phyloP scores from a whole-genome alignment of 2,329 filamentous ascomycete species.

The Lithohypha guttulata region DNA sequence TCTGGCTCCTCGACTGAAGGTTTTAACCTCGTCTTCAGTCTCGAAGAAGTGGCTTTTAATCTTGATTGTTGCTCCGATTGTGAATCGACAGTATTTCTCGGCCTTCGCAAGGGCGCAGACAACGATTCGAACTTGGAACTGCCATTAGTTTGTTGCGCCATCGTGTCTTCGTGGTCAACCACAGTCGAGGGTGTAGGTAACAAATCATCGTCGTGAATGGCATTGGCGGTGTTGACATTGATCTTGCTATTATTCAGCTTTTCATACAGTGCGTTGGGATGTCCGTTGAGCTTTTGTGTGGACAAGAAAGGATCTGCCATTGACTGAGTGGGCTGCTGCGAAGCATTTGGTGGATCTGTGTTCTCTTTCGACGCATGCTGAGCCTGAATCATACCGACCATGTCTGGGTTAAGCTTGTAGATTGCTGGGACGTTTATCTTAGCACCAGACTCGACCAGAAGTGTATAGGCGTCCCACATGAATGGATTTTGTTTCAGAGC shows the following conservation, averaged over 20 bases:
- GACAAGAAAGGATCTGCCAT: slow-evolving; percentile 35
- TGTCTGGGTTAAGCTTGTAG: slow-evolving; percentile 63
- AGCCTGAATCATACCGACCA: slow-evolving; percentile 39
- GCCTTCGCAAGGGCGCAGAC: slow-evolving; percentile 37
- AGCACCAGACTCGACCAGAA: slow-evolving; percentile 66
- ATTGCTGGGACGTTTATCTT: slow-evolving; percentile 73
- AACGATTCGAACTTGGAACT: slow-evolving; percentile 31
- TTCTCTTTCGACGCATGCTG: slow-evolving; percentile 11
- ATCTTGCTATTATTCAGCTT: slow-evolving; percentile 39
- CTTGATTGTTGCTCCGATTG: slow-evolving; percentile 52
- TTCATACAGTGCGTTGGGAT: slow-evolving; percentile 37
- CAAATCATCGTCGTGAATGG: slow-evolving; percentile 17
- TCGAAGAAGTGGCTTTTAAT: slow-evolving; percentile 45
- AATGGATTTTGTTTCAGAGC: slow-evolving; percentile 84
- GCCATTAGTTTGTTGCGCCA: slow-evolving; percentile 15
- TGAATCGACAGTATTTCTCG: slow-evolving; percentile 43
- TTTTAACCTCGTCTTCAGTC: slow-evolving; percentile 32
- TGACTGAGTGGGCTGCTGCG: slow-evolving; percentile 18
- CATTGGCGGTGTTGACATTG: slow-evolving; percentile 25
- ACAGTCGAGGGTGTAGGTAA: slow-evolving; percentile 15
- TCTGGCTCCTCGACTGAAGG: slow-evolving; percentile 31
- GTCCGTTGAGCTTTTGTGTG: slow-evolving; percentile 27
- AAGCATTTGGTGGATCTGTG: not conserved
- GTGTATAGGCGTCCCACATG: slow-evolving; percentile 94
- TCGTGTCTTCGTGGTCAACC: slow-evolving; percentile 15